Evolutionary conservation across 2,329 filamentous ascomycete species (phyloP), one percentile per base, ranked within the genome.

Genomic region (Calonectria montana): DNA sequence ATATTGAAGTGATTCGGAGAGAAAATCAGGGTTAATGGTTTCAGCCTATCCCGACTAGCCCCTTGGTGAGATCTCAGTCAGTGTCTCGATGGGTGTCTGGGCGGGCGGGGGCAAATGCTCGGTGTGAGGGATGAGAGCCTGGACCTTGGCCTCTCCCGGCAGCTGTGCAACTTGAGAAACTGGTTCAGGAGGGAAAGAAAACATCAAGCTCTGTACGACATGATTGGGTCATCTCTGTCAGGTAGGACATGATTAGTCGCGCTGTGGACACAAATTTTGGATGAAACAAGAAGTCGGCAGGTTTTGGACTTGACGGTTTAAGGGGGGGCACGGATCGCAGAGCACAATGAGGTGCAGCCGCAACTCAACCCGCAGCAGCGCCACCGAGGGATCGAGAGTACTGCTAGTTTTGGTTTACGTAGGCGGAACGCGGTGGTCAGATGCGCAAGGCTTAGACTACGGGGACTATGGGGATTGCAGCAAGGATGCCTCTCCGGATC

Each of bases 231-330:
- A 43, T 35, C 21, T 8, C 15, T n/a, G 25, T 25, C 41, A 21
- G n/a, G 25, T 27, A 47, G 27, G 23, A 31, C 43, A 48, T 13
- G 27, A 21, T 48, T 64, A 64, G 39, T 64, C 61, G 39, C 61
- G 41, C 41, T 53, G 63, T 63, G 69, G 45, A 25, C 55, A 65
- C 53, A 70, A 50, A 69, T 65, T 72, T 41, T 72, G 35, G 43
- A 69, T 69, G 70, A 72, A 69, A 72, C 70, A 69, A 65, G 41
- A 37, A 53, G 29, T 57, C 65, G 64, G 41, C 65, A 68, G 67
- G 31, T 65, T 65, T 65, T 25, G 43, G 50, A 50, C 67, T 35
- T 61, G 41, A 61, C 23, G 50, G 39, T 55, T 39, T 47, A 12
- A n/a, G 39, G 27, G 39, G 29, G 65, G 23, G 57, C 65, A 67